Conservation (phyloP, 306 rosid species). For the Vicia villosa region DNA sequence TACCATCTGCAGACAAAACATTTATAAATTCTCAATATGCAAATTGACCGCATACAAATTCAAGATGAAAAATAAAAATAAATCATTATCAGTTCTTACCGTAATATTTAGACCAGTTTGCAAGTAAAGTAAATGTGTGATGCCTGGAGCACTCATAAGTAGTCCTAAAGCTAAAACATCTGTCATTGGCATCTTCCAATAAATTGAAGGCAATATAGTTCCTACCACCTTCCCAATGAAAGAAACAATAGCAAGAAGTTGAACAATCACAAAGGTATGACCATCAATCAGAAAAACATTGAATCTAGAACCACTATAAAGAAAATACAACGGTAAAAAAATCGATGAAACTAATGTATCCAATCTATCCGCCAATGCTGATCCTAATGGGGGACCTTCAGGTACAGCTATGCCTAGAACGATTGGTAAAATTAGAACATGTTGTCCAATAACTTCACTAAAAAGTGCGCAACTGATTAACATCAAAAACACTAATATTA, state of each 20-base stretch:
- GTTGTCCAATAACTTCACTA: conserved; percentile 52
- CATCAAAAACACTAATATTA: conserved; percentile 44
- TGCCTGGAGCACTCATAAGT: conserved; percentile 57
- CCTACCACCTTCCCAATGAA: conserved; percentile 53
- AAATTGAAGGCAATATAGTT: conserved; percentile 60
- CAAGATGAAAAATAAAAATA: not conserved
- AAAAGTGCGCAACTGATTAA: conserved; percentile 38
- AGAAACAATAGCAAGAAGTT: conserved; percentile 34
- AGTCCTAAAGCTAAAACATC: conserved; percentile 58
- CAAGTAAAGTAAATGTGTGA: conserved; percentile 46
- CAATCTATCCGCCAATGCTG: conserved; percentile 56
- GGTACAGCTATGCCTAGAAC: conserved; percentile 62
- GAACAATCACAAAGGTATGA: conserved; percentile 20
- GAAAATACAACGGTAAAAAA: conserved; percentile 52
- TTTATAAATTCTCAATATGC: not conserved
- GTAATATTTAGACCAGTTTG: conserved; percentile 27
- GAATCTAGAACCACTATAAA: conserved; percentile 40
- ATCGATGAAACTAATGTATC: conserved; percentile 38
- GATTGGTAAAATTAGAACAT: conserved; percentile 49
- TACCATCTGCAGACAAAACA: conserved; percentile 43
- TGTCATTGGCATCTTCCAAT: conserved; percentile 39
- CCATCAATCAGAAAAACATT: not conserved
- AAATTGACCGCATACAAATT: not conserved
- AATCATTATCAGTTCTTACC: conserved; percentile 36
- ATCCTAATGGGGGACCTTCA: conserved; percentile 64